phyloP scores from a whole-genome alignment of 2,329 filamentous ascomycete genomes.

The Fusarium falciforme region DNA sequence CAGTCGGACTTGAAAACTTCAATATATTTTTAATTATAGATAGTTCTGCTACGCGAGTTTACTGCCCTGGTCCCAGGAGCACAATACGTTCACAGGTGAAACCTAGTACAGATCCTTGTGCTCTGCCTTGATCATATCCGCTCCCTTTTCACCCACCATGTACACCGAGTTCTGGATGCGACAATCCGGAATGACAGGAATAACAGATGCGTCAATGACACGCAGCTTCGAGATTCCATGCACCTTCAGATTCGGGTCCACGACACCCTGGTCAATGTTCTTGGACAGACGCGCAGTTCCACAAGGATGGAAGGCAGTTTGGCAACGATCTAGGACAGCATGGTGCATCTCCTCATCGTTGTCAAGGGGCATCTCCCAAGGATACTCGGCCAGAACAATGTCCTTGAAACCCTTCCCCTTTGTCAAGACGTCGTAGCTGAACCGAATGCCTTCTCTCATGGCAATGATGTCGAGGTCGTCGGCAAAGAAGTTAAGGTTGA shows the following conservation, averaged over 20 bases:
- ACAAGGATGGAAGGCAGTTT: constrained; percentile 70
- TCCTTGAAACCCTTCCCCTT: constrained; percentile 68
- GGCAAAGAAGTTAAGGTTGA: constrained; percentile 70
- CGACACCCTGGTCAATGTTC: constrained; percentile 50
- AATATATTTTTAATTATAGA: neutral
- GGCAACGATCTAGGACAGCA: constrained; percentile 66
- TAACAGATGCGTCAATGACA: constrained; percentile 40
- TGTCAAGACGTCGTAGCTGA: constrained; percentile 66
- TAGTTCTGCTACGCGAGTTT: neutral
- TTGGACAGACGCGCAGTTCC: constrained; percentile 66
- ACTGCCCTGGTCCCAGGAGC: neutral
- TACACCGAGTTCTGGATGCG: constrained; percentile 72
- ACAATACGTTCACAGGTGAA: neutral
- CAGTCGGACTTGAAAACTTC: too few species aligned
- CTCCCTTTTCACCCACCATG: constrained; percentile 66
- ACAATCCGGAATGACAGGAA: constrained; percentile 67
- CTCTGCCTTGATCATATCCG: constrained; percentile 1
- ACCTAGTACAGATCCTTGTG: neutral
- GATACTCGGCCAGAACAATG: constrained; percentile 64
- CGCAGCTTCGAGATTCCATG: constrained; percentile 30
- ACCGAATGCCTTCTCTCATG: constrained; percentile 69
- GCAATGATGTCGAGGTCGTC: constrained; percentile 67
- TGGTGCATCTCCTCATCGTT: constrained; percentile 67
- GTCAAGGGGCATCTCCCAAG: constrained; percentile 68
- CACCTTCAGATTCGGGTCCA: constrained; percentile 22